Evolutionary conservation across 371 early-diverging fungal genomes (phyloP), one percentile per base, ranked within the genome.

Genomic region (Rhizopus sp.): DNA sequence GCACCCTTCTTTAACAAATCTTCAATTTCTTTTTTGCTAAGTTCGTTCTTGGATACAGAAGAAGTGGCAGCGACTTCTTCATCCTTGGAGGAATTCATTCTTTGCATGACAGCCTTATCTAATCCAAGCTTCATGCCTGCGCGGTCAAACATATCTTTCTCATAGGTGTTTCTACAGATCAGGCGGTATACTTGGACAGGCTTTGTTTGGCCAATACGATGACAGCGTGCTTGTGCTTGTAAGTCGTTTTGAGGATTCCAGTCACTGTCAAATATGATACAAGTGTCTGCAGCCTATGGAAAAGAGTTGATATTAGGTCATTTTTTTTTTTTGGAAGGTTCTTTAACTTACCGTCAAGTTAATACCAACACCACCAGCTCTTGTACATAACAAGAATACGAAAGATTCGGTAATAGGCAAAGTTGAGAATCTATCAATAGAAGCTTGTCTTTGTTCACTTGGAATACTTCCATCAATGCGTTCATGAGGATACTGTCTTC

Each of bases 211-310:
- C 96, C 98, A 57, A 95, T 94, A 67, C 96, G 86, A 75, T 95
- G 94, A 55, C 90, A 92, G 54, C 96, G 83, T 16, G 90, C 91
- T 68, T 93, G 90, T 4, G 98, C 98, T 77, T 98, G 96, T 49
- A 95, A 68, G 73, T 98, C 98, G 70, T 92, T 93, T 70, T 95
- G 94, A 9, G 96, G 96, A 75, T 96, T 98, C 94, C 94, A 96
- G 70, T 98, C 96, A 61, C 90, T 89, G 73, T 98, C 97, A 72
- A 87, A 95, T 50, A 96, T 93, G 56, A 96, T 90, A 46, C 94
- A 93, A 1, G 95, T 95, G 72, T 96, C 95, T 4, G 98, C 96
- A 4, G 92, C 92, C 32, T 77, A 62, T 40, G 23, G 7, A 33
- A 35, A 9, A 7, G 8, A 35, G 31, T 31, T 32, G 13, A 32